These are phyloP conservation scores for Triticum turgidum DNA, from an alignment of 176 grass and related monocot species.

Conservation along the genomic window DNA sequence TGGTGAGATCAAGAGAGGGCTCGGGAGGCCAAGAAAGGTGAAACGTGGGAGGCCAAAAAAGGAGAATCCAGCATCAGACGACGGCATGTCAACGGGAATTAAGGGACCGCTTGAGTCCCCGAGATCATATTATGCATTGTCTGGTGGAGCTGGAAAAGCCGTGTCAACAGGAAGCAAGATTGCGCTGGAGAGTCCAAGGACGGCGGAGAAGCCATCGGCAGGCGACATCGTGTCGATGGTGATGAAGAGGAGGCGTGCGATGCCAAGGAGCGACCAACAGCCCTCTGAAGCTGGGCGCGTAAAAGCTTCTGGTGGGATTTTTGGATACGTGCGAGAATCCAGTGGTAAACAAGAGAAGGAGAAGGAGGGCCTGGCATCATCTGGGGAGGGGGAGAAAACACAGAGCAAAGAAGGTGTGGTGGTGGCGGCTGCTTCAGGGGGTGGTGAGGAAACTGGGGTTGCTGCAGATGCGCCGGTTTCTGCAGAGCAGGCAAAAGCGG, in stretches of 20 bases:
- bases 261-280: background rate
- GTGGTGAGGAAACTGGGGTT: no score
- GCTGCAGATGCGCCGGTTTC: no score
- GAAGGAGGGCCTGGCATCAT: no score
- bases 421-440: background rate
- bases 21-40: no score
- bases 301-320: background rate
- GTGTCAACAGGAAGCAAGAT: background rate
- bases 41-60: constrained; percentile 34
- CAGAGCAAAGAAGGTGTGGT: background rate
- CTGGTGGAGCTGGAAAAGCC: no score
- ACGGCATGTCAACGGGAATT: background rate
- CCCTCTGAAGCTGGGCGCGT: background rate
- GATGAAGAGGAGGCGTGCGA: constrained; percentile 11
- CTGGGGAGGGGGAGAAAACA: background rate
- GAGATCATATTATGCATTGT: no score
- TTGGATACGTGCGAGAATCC: background rate
- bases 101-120: background rate
- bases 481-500: background rate
- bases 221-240: background rate
- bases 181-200: background rate
- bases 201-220: background rate
- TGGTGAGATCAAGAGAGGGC: constrained; percentile 6
- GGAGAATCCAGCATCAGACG: background rate
- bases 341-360: background rate